phyloP scores from a whole-genome alignment of 75 land plant genomes.

The Sequoiadendron giganteum region DNA sequence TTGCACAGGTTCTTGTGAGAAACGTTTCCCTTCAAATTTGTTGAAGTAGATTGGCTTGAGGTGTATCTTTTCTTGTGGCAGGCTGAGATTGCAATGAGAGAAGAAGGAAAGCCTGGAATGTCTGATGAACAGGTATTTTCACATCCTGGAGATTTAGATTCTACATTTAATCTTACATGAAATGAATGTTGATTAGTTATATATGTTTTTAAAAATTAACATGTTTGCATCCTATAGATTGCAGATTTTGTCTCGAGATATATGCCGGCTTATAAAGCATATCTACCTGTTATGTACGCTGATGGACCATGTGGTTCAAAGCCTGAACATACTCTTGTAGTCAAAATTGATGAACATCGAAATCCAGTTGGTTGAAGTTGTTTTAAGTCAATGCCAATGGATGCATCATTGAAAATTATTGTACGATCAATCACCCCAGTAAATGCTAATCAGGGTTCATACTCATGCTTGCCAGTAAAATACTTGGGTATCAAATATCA shows the following conservation, averaged over 20 bases:
- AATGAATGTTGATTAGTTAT: background rate
- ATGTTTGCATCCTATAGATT: conserved; percentile 38
- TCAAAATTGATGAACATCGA: conserved; percentile 82
- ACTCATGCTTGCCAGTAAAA: background rate
- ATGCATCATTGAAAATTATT: background rate
- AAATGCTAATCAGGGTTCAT: background rate
- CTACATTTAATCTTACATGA: background rate
- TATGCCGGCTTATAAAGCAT: conserved; percentile 94
- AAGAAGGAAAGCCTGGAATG: conserved; percentile 92
- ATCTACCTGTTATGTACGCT: conserved; percentile 76
- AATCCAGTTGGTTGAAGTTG: conserved; percentile 45
- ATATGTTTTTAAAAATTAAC: background rate
- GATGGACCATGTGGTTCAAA: conserved; percentile 78
- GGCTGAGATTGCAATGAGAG: conserved; percentile 93
- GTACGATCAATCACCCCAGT: background rate
- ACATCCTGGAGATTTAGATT: background rate
- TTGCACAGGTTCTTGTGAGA: background rate
- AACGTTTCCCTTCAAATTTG: background rate
- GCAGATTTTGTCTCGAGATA: conserved; percentile 95
- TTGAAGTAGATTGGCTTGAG: conserved; percentile 3
- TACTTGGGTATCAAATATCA: background rate
- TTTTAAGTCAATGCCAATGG: background rate
- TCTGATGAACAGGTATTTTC: conserved; percentile 90
- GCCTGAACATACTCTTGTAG: conserved; percentile 52
- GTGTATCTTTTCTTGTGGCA: conserved; percentile 18